These are phyloP conservation scores for Fusarium sp. DNA, from an alignment of 2,329 filamentous ascomycete species.

Conservation along the genomic window DNA sequence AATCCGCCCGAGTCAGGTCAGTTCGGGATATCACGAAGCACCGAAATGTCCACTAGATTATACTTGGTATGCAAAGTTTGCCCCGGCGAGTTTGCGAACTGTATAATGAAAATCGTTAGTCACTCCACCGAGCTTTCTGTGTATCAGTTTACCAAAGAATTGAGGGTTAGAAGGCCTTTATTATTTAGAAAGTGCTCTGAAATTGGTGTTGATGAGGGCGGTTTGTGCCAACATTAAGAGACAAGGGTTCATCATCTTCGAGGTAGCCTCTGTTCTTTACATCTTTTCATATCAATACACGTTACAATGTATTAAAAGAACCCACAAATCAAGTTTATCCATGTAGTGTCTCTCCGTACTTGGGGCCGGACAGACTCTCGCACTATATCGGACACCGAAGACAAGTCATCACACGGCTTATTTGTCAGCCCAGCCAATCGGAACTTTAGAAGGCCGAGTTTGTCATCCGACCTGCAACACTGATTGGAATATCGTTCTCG, in stretches of 20 bases:
- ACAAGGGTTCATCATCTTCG: background rate
- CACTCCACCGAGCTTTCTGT: too few species aligned
- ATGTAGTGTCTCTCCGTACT: background rate
- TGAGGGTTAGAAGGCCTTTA: too few species aligned
- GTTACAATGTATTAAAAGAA: background rate
- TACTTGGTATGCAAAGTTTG: background rate
- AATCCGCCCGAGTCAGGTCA: background rate
- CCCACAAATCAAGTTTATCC: background rate
- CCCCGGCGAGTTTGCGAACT: too few species aligned
- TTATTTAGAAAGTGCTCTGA: too few species aligned
- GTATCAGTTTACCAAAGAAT: too few species aligned
- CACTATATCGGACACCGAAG: background rate
- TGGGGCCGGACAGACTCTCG: background rate
- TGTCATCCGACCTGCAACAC: background rate
- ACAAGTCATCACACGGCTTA: background rate
- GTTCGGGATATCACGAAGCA: background rate
- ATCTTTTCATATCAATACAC: background rate
- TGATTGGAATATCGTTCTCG: background rate
- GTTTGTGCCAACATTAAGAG: too few species aligned
- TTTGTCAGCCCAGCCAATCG: background rate
- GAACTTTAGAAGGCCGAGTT: background rate
- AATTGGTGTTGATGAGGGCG: too few species aligned
- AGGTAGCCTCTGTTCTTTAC: background rate
- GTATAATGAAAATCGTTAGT: too few species aligned
- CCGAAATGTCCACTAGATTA: background rate